Base-by-base conservation (phyloP, 257 asterid genomes). In the Mitragyna speciosa region DNA sequence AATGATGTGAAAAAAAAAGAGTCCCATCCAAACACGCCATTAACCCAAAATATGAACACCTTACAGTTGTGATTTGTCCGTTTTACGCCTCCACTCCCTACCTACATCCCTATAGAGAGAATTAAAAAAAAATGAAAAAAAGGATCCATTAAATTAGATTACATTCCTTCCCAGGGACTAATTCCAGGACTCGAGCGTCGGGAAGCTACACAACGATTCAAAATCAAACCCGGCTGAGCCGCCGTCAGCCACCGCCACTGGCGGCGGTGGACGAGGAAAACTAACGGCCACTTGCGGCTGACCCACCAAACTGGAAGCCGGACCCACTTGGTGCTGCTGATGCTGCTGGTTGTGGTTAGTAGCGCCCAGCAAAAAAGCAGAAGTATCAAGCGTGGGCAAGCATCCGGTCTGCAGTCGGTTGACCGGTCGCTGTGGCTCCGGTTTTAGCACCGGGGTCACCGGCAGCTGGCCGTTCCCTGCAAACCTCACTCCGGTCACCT, bases 141-240 rank as follows among this genome's bases (percentile, higher is more conserved):
- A 47, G 22, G 74, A 15, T 45, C 58, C 43, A 16, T 43, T 56
- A 0, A 24, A 14, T 88, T 83, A 89, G 84, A 84, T 28, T 87
- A 88, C 87, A 83, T 76, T 43, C 86, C 87, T 73, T 88, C 88
- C 98, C 94, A 95, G 7, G 98, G 41, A 4, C 41, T 36, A 36
- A 73, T 88, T 89, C 98, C 94, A 95, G 7, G 98, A 95, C 86
- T 95, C 98, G 6, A 95, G 95, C 30, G 98, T 95, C 24, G 99
- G 99, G 83, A 92, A 95, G 88, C 86, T 86, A 80, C 89, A 91
- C 54, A 80, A 83, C 0, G 91, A 63, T 79, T 88, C 92, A 20
- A 89, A 88, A 58, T 89, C 92, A 76, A 83, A 77, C 70, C 88
- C 93, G 26, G 82, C 77, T 15, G 81, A 39, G 8, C 85, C 89